Conservation (phyloP, 805 yeast species). For the Saccharomycopsis lassenensis region DNA sequence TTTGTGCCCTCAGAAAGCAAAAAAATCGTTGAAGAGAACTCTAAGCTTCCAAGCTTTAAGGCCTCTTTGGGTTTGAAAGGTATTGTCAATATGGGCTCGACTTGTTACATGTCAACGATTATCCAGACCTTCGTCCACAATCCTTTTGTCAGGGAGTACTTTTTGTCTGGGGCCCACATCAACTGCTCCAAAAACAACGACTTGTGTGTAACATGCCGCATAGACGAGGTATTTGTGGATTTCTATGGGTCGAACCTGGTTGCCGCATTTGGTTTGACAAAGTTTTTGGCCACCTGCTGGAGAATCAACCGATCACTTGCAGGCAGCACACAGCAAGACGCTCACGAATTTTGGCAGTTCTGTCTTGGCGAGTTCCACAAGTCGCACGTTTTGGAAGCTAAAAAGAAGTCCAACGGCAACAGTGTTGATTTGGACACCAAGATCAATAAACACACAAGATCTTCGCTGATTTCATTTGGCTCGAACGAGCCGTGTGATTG, state of each 20-base stretch:
- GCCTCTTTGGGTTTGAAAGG: conserved; percentile 80
- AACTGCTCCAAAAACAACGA: conserved; percentile 32
- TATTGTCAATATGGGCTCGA: conserved; percentile 88
- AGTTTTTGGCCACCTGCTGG: conserved; percentile 79
- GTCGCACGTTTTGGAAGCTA: conserved; percentile 25
- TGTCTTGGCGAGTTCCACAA: conserved; percentile 73
- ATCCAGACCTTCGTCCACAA: conserved; percentile 84
- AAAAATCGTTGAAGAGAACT: conserved; percentile 24
- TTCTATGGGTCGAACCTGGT: conserved; percentile 55
- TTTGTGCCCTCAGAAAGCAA: conserved; percentile 19
- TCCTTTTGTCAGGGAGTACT: conserved; percentile 72
- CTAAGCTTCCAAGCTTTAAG: conserved; percentile 35
- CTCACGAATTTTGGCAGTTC: conserved; percentile 96
- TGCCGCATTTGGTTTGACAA: conserved; percentile 72
- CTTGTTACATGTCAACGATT: conserved; percentile 94
- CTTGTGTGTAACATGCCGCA: conserved; percentile 70
- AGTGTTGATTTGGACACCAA: conserved; percentile 22
- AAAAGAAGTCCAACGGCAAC: not conserved
- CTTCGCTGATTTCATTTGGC: conserved; percentile 12
- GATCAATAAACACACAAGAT: conserved; percentile 17
- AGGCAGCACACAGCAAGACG: conserved; percentile 96
- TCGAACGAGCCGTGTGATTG: conserved; percentile 45
- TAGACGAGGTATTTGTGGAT: conserved; percentile 67
- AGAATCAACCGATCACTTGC: conserved; percentile 74
- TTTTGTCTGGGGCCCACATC: conserved; percentile 63